Conservation (phyloP, 352 stramenopile genomes). For the Pythium dissimile region DNA sequence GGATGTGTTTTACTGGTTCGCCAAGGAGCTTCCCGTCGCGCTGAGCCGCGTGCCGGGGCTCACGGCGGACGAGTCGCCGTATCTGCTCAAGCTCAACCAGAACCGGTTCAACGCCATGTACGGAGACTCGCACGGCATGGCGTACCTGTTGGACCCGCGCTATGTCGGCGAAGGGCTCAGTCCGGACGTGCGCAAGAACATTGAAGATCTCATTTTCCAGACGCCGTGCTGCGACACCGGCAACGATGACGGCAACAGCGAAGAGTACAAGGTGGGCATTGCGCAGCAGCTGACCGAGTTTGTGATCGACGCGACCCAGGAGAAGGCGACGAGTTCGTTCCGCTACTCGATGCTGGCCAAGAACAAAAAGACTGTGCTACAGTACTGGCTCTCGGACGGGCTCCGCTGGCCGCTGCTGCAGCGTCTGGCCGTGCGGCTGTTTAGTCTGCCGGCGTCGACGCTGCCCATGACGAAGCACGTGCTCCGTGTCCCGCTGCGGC, state of each 20-base stretch:
- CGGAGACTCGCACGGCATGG: slow-evolving; percentile 21
- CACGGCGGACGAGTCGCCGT: slow-evolving; percentile 4
- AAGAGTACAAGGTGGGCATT: slow-evolving; percentile 22
- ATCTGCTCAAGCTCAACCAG: slow-evolving; percentile 23
- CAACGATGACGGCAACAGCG: background rate
- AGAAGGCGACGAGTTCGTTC: slow-evolving; percentile 18
- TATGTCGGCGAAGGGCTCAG: slow-evolving; percentile 37
- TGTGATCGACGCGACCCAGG: slow-evolving; percentile 25
- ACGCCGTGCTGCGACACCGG: slow-evolving; percentile 8
- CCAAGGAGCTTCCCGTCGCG: slow-evolving; percentile 22
- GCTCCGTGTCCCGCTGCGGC: background rate
- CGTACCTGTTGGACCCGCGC: slow-evolving; percentile 35
- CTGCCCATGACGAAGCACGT: slow-evolving; percentile 3
- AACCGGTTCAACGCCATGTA: slow-evolving; percentile 25
- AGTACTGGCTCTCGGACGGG: slow-evolving; percentile 35
- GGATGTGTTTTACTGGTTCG: slow-evolving; percentile 30
- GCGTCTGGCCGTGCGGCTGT: slow-evolving; percentile 22
- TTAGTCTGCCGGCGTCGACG: slow-evolving; percentile 23
- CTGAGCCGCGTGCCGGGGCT: slow-evolving; percentile 10
- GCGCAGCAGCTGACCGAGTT: slow-evolving; percentile 32
- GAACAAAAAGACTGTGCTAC: slow-evolving; percentile 27
- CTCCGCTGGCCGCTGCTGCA: slow-evolving; percentile 29
- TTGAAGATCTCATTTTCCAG: slow-evolving; percentile 32
- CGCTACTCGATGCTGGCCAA: slow-evolving; percentile 29
- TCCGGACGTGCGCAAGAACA: slow-evolving; percentile 29